phyloP scores from a whole-genome alignment of 2,329 filamentous ascomycete species.

The Trichoderma simmonsii region DNA sequence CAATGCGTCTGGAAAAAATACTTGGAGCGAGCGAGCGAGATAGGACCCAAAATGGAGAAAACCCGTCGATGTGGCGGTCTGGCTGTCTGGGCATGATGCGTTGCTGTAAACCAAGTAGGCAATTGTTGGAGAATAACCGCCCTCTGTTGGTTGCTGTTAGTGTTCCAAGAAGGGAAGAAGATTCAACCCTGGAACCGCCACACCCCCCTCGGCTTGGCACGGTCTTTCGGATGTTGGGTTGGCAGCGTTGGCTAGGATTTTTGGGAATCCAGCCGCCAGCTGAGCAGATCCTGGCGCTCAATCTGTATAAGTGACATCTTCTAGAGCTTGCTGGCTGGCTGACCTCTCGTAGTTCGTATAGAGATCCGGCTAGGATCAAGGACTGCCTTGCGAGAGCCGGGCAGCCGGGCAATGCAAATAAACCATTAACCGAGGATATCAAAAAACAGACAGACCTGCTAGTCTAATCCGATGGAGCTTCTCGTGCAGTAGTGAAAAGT shows the following conservation, averaged over 20 bases:
- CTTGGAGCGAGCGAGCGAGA: not conserved
- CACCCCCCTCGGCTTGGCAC: not conserved
- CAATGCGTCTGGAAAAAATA: not conserved
- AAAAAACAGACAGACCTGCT: not conserved
- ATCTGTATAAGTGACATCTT: conserved; percentile 9
- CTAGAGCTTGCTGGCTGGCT: not conserved
- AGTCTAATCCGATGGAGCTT: not conserved
- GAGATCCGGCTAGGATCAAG: not conserved
- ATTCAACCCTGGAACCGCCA: not conserved
- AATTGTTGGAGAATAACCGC: not conserved
- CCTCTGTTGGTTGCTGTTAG: not conserved
- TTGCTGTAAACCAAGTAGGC: not conserved
- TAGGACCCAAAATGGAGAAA: not conserved
- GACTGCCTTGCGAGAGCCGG: not conserved
- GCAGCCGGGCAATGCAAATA: not conserved
- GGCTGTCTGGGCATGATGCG: not conserved
- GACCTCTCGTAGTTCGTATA: not conserved
- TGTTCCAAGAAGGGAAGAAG: not conserved
- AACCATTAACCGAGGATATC: not conserved
- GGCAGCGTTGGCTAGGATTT: not conserved
- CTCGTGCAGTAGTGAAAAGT: not conserved
- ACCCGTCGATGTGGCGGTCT: conserved; percentile 1
- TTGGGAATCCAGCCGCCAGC: not conserved
- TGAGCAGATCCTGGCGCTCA: conserved; percentile 6
- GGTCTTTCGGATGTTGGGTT: not conserved